Percentiles rank a stretch among this genome's conserved stretches.
phyloP scores from a whole-genome alignment of 1,284 basidiomycete genomes.

The Phylloboletellus chloephorus region DNA sequence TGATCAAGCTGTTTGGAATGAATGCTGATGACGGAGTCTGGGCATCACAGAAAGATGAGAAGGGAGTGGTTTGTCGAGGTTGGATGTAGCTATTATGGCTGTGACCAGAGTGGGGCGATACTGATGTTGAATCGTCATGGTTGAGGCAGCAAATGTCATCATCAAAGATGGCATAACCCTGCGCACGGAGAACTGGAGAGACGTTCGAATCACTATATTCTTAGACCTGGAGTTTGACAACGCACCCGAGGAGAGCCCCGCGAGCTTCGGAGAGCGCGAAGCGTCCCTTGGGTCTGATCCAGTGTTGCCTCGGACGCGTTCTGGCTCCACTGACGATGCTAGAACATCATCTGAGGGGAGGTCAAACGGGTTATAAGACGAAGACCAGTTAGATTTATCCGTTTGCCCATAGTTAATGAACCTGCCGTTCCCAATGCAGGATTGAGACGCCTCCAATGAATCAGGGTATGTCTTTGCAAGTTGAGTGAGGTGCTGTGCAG shows the following conservation, averaged over 20 bases:
- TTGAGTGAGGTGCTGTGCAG: constrained; percentile 48
- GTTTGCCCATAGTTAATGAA: constrained; percentile 10
- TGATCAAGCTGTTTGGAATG: constrained; percentile 55
- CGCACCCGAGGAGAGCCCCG: constrained; percentile 37
- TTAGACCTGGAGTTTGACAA: constrained; percentile 31
- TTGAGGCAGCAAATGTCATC: constrained; percentile 34
- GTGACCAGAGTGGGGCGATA: constrained; percentile 16
- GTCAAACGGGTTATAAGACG: constrained; percentile 33
- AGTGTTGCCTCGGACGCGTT: constrained; percentile 9
- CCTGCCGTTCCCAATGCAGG: constrained; percentile 5
- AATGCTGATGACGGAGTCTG: constrained; percentile 44
- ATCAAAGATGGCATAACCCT: constrained; percentile 41
- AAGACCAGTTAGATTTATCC: constrained; percentile 23
- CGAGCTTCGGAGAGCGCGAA: constrained; percentile 31
- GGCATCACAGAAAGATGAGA: constrained; percentile 49
- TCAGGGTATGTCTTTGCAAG: constrained; percentile 37
- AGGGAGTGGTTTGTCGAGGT: constrained; percentile 33
- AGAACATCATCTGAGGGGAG: constrained; percentile 17
- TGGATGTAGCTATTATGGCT: constrained; percentile 17
- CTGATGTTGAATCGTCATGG: constrained; percentile 17
- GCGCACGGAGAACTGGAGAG: constrained; percentile 29
- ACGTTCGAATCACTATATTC: constrained; percentile 15
- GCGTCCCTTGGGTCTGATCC: constrained; percentile 10
- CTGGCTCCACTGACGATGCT: constrained; percentile 15
- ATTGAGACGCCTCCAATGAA: constrained; percentile 12